phyloP scores from a whole-genome alignment of 306 rosid species.

The Pueraria montana region DNA sequence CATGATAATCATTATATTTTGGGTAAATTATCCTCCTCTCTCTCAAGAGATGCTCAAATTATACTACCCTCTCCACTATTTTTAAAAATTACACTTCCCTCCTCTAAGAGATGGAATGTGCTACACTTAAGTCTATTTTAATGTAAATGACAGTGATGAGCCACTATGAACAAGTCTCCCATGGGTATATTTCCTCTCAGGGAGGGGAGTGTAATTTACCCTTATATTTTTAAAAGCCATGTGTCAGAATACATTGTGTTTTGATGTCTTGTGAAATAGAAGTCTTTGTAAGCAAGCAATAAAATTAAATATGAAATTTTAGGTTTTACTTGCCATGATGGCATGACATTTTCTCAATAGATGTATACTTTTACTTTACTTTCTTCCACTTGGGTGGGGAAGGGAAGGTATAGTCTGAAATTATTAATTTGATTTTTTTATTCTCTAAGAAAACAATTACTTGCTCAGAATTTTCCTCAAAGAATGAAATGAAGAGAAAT shows the following conservation, averaged over 20 bases:
- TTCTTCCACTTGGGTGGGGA: not conserved
- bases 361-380: not conserved
- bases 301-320: not conserved
- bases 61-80: not conserved
- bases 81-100: not conserved
- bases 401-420: conserved; percentile 15
- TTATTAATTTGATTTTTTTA: conserved; percentile 1
- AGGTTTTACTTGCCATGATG: not conserved
- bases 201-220: not conserved
- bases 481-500: not conserved
- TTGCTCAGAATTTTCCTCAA: conserved; percentile 15
- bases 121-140: not conserved
- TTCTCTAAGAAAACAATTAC: not conserved
- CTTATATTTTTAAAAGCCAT: no score
- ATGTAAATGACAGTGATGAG: not conserved
- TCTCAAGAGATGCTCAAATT: no score
- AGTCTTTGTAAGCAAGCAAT: not conserved
- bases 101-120: not conserved
- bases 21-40: no score
- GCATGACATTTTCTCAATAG: not conserved
- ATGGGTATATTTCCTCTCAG: not conserved
- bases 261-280: conserved; percentile 4
- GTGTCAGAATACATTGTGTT: not conserved
- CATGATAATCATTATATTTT: no score
- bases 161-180: not conserved